A percentile compares a stretch with the other conserved stretches of the same genome.
These are phyloP conservation scores for Neocucurbitaria cava DNA, from an alignment of 2,329 filamentous ascomycete species.

Conservation along the genomic window DNA sequence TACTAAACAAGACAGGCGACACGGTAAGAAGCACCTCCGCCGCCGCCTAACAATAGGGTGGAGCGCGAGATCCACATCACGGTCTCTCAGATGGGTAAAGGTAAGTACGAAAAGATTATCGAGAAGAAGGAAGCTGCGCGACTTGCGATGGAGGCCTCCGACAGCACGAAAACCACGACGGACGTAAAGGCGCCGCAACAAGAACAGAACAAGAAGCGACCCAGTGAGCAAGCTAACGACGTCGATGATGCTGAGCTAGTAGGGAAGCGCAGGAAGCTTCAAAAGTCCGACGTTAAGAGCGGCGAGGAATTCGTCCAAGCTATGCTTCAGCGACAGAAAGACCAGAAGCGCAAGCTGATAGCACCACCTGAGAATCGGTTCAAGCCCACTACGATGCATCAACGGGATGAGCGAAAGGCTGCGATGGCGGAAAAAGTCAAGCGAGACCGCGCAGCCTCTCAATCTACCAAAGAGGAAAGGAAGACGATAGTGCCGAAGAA, in stretches of 20 bases:
- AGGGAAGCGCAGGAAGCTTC: background rate
- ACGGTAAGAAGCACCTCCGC: background rate
- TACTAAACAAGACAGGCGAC: background rate
- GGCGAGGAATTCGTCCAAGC: background rate
- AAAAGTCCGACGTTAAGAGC: background rate
- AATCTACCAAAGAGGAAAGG: background rate
- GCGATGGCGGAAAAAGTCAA: background rate
- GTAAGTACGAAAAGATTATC: background rate
- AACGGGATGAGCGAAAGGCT: background rate
- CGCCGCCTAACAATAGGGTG: background rate
- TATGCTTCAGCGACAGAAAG: background rate
- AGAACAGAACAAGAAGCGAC: background rate
- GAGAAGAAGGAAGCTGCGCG: background rate
- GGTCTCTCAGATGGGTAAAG: slow-evolving; percentile 2
- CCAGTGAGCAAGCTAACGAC: background rate
- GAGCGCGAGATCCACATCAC: slow-evolving; percentile 7
- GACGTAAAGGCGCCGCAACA: background rate
- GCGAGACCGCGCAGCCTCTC: background rate
- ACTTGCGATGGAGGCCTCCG: background rate
- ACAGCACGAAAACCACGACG: background rate
- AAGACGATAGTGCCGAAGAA: background rate
- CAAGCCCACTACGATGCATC: background rate
- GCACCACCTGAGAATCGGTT: background rate
- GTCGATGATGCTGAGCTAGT: background rate
- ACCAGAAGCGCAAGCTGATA: background rate